Conservation (phyloP, 306 rosid genomes). For the Vachellia pachyceras region DNA sequence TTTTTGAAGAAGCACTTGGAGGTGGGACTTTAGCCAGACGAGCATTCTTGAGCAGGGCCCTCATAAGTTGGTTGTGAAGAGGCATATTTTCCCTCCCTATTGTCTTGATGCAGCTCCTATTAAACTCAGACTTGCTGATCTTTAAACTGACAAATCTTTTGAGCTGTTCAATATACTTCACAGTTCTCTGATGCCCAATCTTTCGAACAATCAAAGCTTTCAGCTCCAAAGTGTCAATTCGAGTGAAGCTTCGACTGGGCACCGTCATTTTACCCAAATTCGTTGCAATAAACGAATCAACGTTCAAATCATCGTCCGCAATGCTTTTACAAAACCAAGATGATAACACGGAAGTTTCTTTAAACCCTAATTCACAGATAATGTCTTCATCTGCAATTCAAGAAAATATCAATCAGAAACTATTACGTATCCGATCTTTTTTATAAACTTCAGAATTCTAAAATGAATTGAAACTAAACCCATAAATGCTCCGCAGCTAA, state of each 20-base stretch:
- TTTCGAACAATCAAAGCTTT: slow-evolving; percentile 68
- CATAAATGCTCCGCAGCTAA: neutral
- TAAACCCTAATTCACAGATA: slow-evolving; percentile 62
- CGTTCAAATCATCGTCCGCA: slow-evolving; percentile 40
- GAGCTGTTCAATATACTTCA: slow-evolving; percentile 74
- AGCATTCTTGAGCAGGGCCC: slow-evolving; percentile 76
- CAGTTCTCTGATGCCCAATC: slow-evolving; percentile 79
- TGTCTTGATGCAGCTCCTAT: slow-evolving; percentile 61
- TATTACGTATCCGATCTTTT: neutral
- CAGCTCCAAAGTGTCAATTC: slow-evolving; percentile 74
- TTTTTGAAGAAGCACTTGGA: slow-evolving; percentile 41
- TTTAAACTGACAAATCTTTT: slow-evolving; percentile 64
- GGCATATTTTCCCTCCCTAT: slow-evolving; percentile 80
- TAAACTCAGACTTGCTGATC: slow-evolving; percentile 77
- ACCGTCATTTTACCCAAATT: slow-evolving; percentile 48
- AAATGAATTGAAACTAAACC: slow-evolving; percentile 6
- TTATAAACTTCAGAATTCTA: neutral
- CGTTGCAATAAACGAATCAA: slow-evolving; percentile 33
- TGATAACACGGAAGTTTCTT: slow-evolving; percentile 47
- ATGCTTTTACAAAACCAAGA: slow-evolving; percentile 48
- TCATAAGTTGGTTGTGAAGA: slow-evolving; percentile 81
- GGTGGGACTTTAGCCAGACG: slow-evolving; percentile 77
- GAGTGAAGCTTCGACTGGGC: slow-evolving; percentile 55
- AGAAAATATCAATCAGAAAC: slow-evolving; percentile 47
- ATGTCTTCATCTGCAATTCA: slow-evolving; percentile 45